Percentiles rank a stretch among this genome's conserved stretches.
Conservation (phyloP, 306 rosid genomes). For the Dalbergia oliveri region DNA sequence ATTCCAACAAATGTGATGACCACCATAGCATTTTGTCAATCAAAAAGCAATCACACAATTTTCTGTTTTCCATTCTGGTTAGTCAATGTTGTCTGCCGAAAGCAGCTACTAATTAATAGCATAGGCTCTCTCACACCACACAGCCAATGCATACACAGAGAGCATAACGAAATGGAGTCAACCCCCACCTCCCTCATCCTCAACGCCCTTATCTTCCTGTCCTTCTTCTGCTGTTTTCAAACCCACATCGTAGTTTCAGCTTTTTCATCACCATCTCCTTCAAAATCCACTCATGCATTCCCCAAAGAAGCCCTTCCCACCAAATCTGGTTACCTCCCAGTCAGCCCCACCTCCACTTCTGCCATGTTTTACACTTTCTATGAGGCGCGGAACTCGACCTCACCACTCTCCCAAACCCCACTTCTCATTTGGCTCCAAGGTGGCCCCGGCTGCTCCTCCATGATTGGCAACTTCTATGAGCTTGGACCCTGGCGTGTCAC, state of each 20-base stretch:
- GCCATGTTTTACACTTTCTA: constrained; percentile 83
- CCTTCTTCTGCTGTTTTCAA: constrained; percentile 15
- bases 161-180: constrained; percentile 22
- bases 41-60: too few species aligned
- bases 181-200: not conserved
- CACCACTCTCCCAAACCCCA: constrained; percentile 68
- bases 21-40: too few species aligned
- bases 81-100: too few species aligned
- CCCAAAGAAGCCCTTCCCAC: constrained; percentile 76
- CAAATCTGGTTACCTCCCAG: constrained; percentile 75
- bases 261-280: not conserved
- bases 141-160: not conserved
- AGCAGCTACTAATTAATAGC: too few species aligned
- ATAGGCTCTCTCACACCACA: too few species aligned
- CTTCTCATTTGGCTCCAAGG: constrained; percentile 93
- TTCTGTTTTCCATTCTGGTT: too few species aligned
- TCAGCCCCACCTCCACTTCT: constrained; percentile 56
- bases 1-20: too few species aligned
- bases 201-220: not conserved
- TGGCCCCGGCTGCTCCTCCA: constrained; percentile 96
- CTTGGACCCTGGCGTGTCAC: constrained; percentile 84
- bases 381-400: constrained; percentile 67
- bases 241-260: not conserved
- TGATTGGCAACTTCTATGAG: constrained; percentile 80
- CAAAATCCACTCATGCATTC: constrained; percentile 39